Percentiles rank a stretch among this genome's conserved stretches.
Conservation (phyloP, 2,329 filamentous ascomycete genomes). For the Calonectria leucothoes region DNA sequence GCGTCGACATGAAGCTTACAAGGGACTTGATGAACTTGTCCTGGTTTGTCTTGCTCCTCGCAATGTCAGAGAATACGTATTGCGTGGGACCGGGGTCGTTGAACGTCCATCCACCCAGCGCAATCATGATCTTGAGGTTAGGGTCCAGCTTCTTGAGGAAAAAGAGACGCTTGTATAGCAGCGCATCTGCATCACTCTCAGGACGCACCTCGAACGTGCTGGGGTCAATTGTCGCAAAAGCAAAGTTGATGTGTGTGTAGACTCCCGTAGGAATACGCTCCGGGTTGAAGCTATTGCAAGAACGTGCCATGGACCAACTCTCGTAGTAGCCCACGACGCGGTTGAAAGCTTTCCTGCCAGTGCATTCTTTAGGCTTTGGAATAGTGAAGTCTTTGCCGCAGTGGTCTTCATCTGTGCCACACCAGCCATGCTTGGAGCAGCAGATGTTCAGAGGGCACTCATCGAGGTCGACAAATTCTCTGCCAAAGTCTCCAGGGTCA, state of each 20-base stretch:
- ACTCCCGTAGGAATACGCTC: constrained; percentile 17
- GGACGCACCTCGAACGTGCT: neutral
- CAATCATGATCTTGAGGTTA: constrained; percentile 50
- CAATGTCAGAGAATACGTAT: constrained; percentile 38
- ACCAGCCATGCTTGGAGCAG: constrained; percentile 25
- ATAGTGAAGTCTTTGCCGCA: no score
- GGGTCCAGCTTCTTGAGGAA: constrained; percentile 44
- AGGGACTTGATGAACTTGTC: constrained; percentile 47
- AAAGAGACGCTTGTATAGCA: neutral
- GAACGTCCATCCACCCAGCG: constrained; percentile 56
- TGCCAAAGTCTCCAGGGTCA: constrained; percentile 11
- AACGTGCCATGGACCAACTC: neutral
- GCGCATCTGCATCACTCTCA: neutral
- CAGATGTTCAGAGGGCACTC: constrained; percentile 26
- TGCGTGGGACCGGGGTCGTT: constrained; percentile 47
- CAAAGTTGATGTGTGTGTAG: constrained; percentile 27
- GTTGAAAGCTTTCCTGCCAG: neutral
- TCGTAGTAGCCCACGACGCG: constrained; percentile 27
- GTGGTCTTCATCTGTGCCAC: neutral
- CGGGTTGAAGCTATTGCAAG: constrained; percentile 15
- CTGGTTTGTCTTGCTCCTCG: constrained; percentile 31
- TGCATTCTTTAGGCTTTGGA: constrained; percentile 4
- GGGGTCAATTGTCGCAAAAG: constrained; percentile 21
- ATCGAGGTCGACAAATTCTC: neutral
- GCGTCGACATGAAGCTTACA: constrained; percentile 25